phyloP scores from a whole-genome alignment of 441 rosid genomes.

The Erodium moschatum region DNA sequence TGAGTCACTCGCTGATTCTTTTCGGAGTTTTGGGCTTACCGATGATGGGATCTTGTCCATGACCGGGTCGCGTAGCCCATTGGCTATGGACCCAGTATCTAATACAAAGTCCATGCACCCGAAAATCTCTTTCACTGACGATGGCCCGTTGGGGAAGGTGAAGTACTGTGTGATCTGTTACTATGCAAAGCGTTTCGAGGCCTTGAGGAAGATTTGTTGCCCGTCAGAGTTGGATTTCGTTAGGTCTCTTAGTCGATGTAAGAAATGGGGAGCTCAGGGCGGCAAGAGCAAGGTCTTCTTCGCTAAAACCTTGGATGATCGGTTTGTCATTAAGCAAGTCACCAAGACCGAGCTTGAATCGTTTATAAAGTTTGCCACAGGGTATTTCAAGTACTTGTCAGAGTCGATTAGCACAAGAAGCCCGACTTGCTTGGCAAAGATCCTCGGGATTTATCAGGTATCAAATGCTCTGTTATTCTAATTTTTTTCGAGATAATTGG shows the following conservation, averaged over 20 bases:
- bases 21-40: conserved; percentile 46
- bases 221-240: conserved; percentile 79
- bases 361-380: conserved; percentile 76
- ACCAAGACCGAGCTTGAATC: conserved; percentile 97
- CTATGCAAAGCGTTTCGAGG: conserved; percentile 73
- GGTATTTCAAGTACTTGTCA: conserved; percentile 67
- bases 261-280: conserved; percentile 98
- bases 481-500: no score
- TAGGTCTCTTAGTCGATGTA: conserved; percentile 94
- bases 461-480: background rate
- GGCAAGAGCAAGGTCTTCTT: conserved; percentile 98
- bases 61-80: conserved; percentile 53
- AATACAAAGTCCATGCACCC: conserved; percentile 64
- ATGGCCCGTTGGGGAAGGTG: conserved; percentile 56
- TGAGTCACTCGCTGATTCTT: conserved; percentile 41
- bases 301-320: no score
- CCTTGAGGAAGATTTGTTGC: conserved; percentile 70
- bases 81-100: conserved; percentile 52
- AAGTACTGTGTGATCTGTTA: conserved; percentile 80
- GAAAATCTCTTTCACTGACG: conserved; percentile 64
- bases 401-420: conserved; percentile 71
- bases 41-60: conserved; percentile 50
- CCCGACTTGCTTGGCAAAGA: conserved; percentile 96
- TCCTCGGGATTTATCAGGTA: conserved; percentile 97
- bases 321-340: conserved; percentile 93